Evolutionary conservation across 2,329 filamentous ascomycete genomes (phyloP), one percentile per base, ranked within the genome.

Genomic region (Tolypocladium ophioglossoides): DNA sequence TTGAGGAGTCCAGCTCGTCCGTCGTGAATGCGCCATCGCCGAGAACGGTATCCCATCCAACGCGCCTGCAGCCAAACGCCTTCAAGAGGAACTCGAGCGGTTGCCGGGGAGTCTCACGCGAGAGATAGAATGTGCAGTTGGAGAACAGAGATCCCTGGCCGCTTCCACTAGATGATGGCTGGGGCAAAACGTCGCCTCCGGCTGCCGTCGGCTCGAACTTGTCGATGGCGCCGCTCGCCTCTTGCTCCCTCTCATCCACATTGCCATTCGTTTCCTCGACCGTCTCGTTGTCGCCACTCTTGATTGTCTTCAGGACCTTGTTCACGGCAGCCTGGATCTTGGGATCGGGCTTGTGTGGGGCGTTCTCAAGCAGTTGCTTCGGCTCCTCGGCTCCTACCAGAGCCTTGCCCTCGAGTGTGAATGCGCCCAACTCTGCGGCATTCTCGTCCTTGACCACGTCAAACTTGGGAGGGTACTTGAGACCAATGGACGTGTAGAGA

Each of bases 391-490:
- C 71, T 50, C 78, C 78, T 51, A 80, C 72, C 53, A 83, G 77
- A 64, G 84, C 87, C 64, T 72, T 71, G 58, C 87, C 88, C 72
- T 97, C 91, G 4, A 99, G 78, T 34, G 87, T 90, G 73, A 97
- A 96, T 30, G 94, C 94, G 27, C 85, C 89, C 48, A 99, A 78
- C 71, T 96, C 94, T 48, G 87, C 94, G 57, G 89, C 91, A 64
- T 87, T 82, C 68, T 96, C 91, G 66, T 97, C 94, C 73, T 89
- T 92, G 67, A 78, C 78, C 62, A 83, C 77, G 68, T 96, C 90
- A 64, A 97, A 97, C 71, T 91, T 96, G 57, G 94, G 94, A 20
- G 94, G 94, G 68, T 99, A 99, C 55, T 96, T 90, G 58, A 99
- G 75, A 10, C 94, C 94, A 59, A 95, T 78, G 0, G 89, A 85